Evolutionary conservation across 1,284 basidiomycete genomes (phyloP).

Genomic region (Ustilago nuda): DNA sequence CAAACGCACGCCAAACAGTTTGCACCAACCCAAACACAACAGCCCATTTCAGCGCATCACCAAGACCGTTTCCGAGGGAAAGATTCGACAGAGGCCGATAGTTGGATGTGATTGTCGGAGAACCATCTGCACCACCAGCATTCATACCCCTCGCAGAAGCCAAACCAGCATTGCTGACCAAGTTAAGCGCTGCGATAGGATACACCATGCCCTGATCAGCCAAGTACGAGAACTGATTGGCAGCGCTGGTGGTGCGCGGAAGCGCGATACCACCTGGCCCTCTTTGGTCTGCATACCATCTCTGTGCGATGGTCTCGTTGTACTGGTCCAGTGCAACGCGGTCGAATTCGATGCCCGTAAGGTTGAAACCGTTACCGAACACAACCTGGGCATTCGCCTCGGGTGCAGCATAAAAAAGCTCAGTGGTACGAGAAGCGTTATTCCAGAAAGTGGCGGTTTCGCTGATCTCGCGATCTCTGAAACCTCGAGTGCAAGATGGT

Average conservation of each 20-base stretch:
- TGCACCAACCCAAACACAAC: constrained; percentile 65
- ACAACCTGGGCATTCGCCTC: constrained; percentile 24
- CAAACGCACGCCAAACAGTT: constrained; percentile 83
- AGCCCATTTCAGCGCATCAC: constrained; percentile 39
- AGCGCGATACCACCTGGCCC: constrained; percentile 24
- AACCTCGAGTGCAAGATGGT: constrained; percentile 72
- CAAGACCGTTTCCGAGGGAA: constrained; percentile 37
- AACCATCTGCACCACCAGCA: constrained; percentile 11
- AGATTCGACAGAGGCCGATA: constrained; percentile 32
- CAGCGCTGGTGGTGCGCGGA: constrained; percentile 11
- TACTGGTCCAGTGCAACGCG: constrained; percentile 26
- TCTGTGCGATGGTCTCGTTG: constrained; percentile 11
- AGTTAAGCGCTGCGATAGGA: constrained; percentile 32
- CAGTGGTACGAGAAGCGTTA: constrained; percentile 14
- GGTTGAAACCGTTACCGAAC: constrained; percentile 32
- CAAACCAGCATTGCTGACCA: constrained; percentile 43
- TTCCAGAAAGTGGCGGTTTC: constrained; percentile 26
- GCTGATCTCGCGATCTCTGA: constrained; percentile 67
- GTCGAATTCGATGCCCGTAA: constrained; percentile 18
- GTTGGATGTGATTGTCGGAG: constrained; percentile 29
- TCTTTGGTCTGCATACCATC: constrained; percentile 18
- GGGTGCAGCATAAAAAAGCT: constrained; percentile 32
- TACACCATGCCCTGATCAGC: constrained; percentile 22
- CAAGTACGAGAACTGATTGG: constrained; percentile 29
- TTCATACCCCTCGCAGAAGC: constrained; percentile 13